A percentile compares a stretch with the other conserved stretches of the same genome.
Conservation (phyloP, 352 stramenopile genomes). For the Phytophthora sojae region DNA sequence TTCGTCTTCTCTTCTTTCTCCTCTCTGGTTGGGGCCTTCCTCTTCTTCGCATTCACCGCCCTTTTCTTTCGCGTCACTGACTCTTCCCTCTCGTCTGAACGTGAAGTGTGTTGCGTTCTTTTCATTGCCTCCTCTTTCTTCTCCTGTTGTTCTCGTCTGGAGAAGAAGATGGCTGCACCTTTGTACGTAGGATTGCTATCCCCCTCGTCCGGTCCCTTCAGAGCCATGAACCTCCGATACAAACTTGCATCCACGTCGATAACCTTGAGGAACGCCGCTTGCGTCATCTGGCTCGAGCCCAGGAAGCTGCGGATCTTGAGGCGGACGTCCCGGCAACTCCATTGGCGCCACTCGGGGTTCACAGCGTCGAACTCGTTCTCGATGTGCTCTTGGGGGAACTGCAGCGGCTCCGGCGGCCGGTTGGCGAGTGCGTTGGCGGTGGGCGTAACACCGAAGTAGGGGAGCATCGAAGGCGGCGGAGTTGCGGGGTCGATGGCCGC, state of each 20-base stretch:
- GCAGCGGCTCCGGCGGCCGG: not conserved
- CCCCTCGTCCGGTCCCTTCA: slow-evolving; percentile 38
- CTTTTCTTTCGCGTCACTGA: not conserved
- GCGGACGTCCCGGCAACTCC: not conserved
- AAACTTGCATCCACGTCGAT: slow-evolving; percentile 50
- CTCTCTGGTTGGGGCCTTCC: not conserved
- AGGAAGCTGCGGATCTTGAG: slow-evolving; percentile 14
- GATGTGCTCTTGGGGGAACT: not conserved
- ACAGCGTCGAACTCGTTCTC: not conserved
- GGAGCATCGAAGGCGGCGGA: not conserved
- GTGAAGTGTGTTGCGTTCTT: no score
- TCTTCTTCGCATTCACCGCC: not conserved
- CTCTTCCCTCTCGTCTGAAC: not conserved
- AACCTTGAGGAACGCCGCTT: slow-evolving; percentile 44
- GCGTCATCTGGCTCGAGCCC: slow-evolving; percentile 51
- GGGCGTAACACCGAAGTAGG: not conserved
- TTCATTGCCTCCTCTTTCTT: slow-evolving; percentile 24
- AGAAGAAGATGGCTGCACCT: slow-evolving; percentile 46
- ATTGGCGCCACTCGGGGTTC: not conserved
- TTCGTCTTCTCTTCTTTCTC: not conserved
- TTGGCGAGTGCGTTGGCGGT: not conserved
- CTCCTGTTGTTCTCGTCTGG: slow-evolving; percentile 24
- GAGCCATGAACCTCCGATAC: slow-evolving; percentile 52
- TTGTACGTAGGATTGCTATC: slow-evolving; percentile 43
- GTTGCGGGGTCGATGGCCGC: no score